A percentile compares a stretch with the other conserved stretches of the same genome.
Evolutionary conservation across 2,329 filamentous ascomycete species (phyloP).

Genomic region (Epichloe glyceriae): DNA sequence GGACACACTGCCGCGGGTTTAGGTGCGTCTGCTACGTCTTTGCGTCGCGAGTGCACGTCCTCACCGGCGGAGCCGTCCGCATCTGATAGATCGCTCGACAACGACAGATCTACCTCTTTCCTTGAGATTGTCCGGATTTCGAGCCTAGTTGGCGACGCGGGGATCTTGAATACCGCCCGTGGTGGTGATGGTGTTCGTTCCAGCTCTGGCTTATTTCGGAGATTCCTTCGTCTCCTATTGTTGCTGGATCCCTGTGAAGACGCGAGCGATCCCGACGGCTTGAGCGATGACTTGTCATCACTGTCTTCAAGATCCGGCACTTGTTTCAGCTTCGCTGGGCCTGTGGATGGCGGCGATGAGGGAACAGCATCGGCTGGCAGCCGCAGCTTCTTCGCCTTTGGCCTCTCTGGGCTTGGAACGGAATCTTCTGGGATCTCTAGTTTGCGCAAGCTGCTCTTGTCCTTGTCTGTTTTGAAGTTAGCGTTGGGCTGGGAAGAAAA

Average conservation of each 20-base stretch:
- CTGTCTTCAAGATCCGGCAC: not conserved
- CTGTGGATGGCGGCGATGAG: not conserved
- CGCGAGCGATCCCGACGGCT: not conserved
- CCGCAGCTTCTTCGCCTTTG: not conserved
- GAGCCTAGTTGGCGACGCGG: slow-evolving; percentile 8
- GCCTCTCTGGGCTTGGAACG: slow-evolving; percentile 3
- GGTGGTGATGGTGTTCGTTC: slow-evolving; percentile 7
- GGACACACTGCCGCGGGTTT: slow-evolving; percentile 38
- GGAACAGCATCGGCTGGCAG: not conserved
- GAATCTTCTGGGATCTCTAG: slow-evolving; percentile 2
- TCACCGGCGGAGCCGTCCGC: not conserved
- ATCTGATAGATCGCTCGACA: slow-evolving; percentile 2
- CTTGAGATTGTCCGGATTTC: not conserved
- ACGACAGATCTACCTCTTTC: not conserved
- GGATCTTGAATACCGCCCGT: slow-evolving; percentile 11
- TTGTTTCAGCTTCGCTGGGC: slow-evolving; percentile 1
- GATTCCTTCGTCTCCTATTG: not conserved
- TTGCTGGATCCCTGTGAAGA: not conserved
- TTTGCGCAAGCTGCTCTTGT: not conserved
- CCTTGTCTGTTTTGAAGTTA: not conserved
- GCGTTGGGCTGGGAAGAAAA: not conserved
- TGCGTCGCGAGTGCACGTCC: not conserved
- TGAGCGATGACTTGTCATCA: not conserved
- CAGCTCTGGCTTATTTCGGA: not conserved
- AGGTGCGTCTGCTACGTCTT: slow-evolving; percentile 1